Base-by-base conservation (phyloP, 148 eudicot genomes). In the Tetragonia tetragonoides region DNA sequence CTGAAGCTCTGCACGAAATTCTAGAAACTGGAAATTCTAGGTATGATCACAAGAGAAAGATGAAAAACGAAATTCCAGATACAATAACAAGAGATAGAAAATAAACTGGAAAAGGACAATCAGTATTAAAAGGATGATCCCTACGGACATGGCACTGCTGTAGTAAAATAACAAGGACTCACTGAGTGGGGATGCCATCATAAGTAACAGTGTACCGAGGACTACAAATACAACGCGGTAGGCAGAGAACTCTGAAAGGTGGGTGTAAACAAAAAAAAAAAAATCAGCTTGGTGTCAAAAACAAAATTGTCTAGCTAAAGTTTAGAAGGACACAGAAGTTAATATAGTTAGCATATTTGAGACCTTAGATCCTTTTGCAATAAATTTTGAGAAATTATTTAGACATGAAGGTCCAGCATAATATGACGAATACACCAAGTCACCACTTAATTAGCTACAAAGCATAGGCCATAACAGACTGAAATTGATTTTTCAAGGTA, bases 121-220 rank as follows among this genome's bases (percentile, higher is more conserved):
- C 77, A 91, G 78, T 78, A 96, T 83, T 78, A 96, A 89, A 81
- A 96, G 92, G 82, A 93, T 79, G 83, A 93, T 80, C 53, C 98
- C 99, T 68, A 90, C 80, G 40, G 83, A 83, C 99, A 96, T 96
- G 14, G 95, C 95, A 84, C 98, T 88, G 84, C 98, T 87, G 85
- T 96, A 96, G 84, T 91, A 93, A 83, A 91, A 91, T 68, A 88
- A 82, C 74, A 93, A 74, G 67, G 99, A 96, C 53, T 89, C 86
- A 88, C 99, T 91, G 88, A 93, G 80, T 51, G 78, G 74, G 70
- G 92, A 81, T 51, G 97, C 98, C 83, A 90, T 53, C 39, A 82
- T 78, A 86, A 91, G 73, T 78, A 93, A 64, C 72, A 81, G 46
- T 17, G 84, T 85, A 78, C 99, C 99, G 42, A 81, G 77, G 64